A percentile compares a stretch with the other conserved stretches of the same genome.
Evolutionary conservation across 257 asterid genomes (phyloP).

Genomic region (Nicotiana tomentosiformis): DNA sequence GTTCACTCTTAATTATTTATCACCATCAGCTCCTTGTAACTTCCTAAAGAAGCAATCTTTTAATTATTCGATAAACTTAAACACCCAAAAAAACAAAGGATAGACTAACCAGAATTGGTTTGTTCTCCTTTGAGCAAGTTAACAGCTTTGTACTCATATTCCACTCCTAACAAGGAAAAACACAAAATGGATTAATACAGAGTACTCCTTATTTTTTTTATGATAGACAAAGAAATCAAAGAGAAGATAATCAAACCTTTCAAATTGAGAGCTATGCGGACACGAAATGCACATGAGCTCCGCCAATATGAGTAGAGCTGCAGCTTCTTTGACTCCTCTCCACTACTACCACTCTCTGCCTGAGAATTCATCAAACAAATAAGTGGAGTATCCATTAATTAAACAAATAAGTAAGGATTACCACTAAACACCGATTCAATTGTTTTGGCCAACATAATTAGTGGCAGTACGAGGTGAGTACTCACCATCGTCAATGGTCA

Average conservation of each 20-base stretch:
- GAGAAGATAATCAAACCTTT: conserved; percentile 34
- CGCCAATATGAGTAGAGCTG: conserved; percentile 74
- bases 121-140: conserved; percentile 78
- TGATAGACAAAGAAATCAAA: background rate
- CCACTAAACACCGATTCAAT: background rate
- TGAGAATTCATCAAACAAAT: background rate
- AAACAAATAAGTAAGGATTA: background rate
- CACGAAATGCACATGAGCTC: conserved; percentile 81
- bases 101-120: conserved; percentile 49
- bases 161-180: conserved; percentile 39
- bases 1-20: too few species aligned
- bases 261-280: conserved; percentile 70
- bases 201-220: background rate
- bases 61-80: background rate
- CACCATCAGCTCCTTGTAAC: background rate
- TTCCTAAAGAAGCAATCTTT: background rate
- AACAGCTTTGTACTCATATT: conserved; percentile 63
- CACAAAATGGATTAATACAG: background rate
- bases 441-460: background rate
- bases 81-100: background rate
- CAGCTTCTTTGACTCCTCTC: conserved; percentile 40
- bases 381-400: background rate
- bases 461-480: background rate
- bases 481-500: background rate
- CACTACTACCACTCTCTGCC: conserved; percentile 4